Base-by-base conservation (phyloP, 1,284 basidiomycete genomes). In the Rhodotorula sp. region DNA sequence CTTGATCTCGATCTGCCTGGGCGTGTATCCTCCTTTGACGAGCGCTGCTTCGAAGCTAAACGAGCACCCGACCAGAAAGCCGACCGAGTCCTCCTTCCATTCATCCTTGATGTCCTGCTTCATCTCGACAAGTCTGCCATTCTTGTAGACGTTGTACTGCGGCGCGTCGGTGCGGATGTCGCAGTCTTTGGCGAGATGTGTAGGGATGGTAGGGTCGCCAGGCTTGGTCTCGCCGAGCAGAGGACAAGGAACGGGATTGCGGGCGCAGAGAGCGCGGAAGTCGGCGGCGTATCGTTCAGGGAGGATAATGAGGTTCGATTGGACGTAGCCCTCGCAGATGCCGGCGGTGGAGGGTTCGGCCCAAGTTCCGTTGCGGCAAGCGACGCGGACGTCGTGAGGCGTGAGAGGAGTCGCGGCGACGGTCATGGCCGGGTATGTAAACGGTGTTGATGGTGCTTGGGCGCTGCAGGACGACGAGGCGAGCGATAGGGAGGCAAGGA, bases 21-120 rank as follows among this genome's bases (percentile, higher is more conserved):
- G 74, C 5, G 36, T 46, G 9, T 78, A 59, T 0, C 76, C 78
- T 1, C 62, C 64, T 9, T 9, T 53, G 15, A 17, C 36, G 17
- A 79, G 67, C 2, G 78, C 78, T 32, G 73, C 62, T 49, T 80
- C 79, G 56, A 79, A 80, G 11, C 77, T 74, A 69, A 75, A 79
- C 0, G 72, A 75, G 74, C 79, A 80, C 8, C 79, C 79, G 68
- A 80, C 74, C 66, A 69, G 65, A 44, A 73, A 72, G 19, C 67
- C 71, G 54, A 79, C 75, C 64, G 75, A 78, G 65, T 79, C 78
- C 27, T 75, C 67, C 19, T 47, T 55, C 79, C 79, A 80, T 46
- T 72, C 63, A 10, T 48, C 46, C 27, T 72, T 30, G 44, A 78
- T 66, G 51, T 79, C 72, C 1, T 53, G 9, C 63, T 69, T 66